These are phyloP conservation scores for Podaxis rugospora DNA, from an alignment of 768 basidiomycete species.

Conservation along the genomic window DNA sequence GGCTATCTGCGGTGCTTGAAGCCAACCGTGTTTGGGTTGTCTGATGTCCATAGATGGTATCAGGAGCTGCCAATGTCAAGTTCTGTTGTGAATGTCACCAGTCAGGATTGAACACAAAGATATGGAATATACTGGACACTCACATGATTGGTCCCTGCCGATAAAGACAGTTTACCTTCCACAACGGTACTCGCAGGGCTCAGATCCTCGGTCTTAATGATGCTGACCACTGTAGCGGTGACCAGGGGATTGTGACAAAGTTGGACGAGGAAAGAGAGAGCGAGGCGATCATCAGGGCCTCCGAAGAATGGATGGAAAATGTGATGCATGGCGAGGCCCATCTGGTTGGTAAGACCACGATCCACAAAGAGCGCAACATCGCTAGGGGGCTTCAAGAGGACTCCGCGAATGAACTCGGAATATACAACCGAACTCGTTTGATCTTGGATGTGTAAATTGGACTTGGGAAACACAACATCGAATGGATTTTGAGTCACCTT, in stretches of 20 bases:
- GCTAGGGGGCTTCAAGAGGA: conserved; percentile 66
- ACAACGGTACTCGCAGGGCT: conserved; percentile 24
- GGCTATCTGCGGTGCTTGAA: conserved; percentile 79
- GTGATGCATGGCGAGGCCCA: conserved; percentile 39
- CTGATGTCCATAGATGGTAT: conserved; percentile 67
- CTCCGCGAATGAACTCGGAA: conserved; percentile 80
- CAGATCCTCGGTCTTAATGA: conserved; percentile 42
- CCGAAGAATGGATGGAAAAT: conserved; percentile 91
- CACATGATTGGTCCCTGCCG: neutral
- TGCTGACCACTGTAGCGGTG: conserved; percentile 68
- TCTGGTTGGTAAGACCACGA: conserved; percentile 40
- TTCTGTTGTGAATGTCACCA: neutral
- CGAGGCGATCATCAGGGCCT: conserved; percentile 89
- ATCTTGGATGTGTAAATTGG: conserved; percentile 34
- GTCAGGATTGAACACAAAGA: neutral
- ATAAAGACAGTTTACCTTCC: conserved; percentile 17
- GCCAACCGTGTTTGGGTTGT: conserved; percentile 64
- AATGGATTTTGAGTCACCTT: conserved; percentile 59
- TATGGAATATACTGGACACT: neutral
- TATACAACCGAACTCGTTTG: conserved; percentile 55
- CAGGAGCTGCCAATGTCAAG: conserved; percentile 48
- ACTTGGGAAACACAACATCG: conserved; percentile 68
- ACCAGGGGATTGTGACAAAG: conserved; percentile 58
- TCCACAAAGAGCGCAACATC: conserved; percentile 91
- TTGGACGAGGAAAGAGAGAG: conserved; percentile 78